A percentile compares a stretch with the other conserved stretches of the same genome.
Conservation (phyloP, 192 early-diverging fungal genomes). For the Haplosporangium gracile region DNA sequence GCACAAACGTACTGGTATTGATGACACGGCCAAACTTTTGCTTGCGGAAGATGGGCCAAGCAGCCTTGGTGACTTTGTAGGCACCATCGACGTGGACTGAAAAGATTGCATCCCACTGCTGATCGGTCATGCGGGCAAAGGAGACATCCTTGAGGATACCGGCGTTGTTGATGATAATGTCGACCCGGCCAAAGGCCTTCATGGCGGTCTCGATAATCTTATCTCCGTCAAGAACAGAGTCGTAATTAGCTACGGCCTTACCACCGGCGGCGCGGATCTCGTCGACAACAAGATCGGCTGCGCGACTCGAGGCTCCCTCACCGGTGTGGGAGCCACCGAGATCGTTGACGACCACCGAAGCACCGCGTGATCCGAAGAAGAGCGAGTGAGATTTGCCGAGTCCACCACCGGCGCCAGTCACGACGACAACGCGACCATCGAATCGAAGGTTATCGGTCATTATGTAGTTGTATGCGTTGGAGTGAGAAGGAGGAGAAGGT, state of each 20-base stretch:
- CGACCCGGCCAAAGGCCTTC: slow-evolving; percentile 82
- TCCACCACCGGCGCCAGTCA: slow-evolving; percentile 97
- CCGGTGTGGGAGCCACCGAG: slow-evolving; percentile 84
- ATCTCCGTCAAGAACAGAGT: slow-evolving; percentile 98
- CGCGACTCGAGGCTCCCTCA: slow-evolving; percentile 77
- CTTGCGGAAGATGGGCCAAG: slow-evolving; percentile 94
- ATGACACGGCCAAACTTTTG: slow-evolving; percentile 97
- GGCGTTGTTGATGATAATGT: slow-evolving; percentile 96
- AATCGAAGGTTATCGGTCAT: slow-evolving; percentile 70
- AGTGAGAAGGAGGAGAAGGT: not conserved
- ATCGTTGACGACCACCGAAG: slow-evolving; percentile 96
- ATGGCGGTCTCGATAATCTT: slow-evolving; percentile 93
- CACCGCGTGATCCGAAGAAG: slow-evolving; percentile 89
- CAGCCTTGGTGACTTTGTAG: slow-evolving; percentile 96
- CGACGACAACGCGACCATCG: slow-evolving; percentile 86
- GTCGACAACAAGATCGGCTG: slow-evolving; percentile 94
- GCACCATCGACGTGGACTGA: slow-evolving; percentile 92
- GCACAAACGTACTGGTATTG: slow-evolving; percentile 74
- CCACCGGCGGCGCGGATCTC: slow-evolving; percentile 88
- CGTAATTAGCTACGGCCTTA: slow-evolving; percentile 90
- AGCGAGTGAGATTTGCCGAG: slow-evolving; percentile 90
- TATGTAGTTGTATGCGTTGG: slow-evolving; percentile 1
- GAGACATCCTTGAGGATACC: slow-evolving; percentile 98
- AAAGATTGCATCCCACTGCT: slow-evolving; percentile 96
- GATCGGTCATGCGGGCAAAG: slow-evolving; percentile 89